These are phyloP conservation scores for Candida anutae DNA, from an alignment of 1,139 yeast genomes.

Conservation along the genomic window DNA sequence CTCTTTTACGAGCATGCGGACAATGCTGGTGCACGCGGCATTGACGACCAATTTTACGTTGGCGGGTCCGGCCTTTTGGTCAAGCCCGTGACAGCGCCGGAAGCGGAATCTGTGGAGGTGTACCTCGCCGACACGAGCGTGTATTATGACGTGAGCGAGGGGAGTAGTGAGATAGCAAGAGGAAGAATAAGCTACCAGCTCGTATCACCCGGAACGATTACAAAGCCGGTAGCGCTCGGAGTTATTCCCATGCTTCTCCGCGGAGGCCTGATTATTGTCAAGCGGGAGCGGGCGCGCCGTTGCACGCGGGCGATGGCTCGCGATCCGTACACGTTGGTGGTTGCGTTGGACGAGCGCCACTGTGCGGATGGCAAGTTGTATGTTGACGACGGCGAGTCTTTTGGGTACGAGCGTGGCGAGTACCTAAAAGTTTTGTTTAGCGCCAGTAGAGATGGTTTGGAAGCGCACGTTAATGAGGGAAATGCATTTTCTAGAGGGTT, in stretches of 20 bases:
- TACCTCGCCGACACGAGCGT: conserved; percentile 58
- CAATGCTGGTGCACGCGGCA: conserved; percentile 39
- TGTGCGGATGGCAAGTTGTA: conserved; percentile 55
- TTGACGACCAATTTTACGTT: conserved; percentile 81
- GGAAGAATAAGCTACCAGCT: too few relatives aligned
- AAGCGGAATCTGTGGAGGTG: conserved; percentile 35
- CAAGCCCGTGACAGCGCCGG: conserved; percentile 70
- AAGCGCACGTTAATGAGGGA: conserved; percentile 9
- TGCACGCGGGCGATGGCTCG: conserved; percentile 65
- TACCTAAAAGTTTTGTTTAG: conserved; percentile 34
- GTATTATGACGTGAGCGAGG: conserved; percentile 47
- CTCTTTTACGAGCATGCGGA: conserved; percentile 59
- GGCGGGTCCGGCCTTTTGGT: conserved; percentile 70
- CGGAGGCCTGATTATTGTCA: conserved; percentile 70
- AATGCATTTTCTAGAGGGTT: too few relatives aligned
- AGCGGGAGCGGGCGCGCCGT: conserved; percentile 71
- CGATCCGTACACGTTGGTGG: conserved; percentile 77
- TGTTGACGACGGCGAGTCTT: conserved; percentile 80
- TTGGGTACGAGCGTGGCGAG: conserved; percentile 44
- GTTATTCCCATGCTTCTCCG: conserved; percentile 67
- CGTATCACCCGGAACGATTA: conserved; percentile 10
- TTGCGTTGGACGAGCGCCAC: conserved; percentile 49
- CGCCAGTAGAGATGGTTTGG: conserved; percentile 8
- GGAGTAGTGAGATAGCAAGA: conserved; percentile 1
- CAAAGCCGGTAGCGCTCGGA: conserved; percentile 39